A percentile compares a stretch with the other conserved stretches of the same genome.
Conservation (phyloP, 441 rosid genomes). For the Populus hybrid region DNA sequence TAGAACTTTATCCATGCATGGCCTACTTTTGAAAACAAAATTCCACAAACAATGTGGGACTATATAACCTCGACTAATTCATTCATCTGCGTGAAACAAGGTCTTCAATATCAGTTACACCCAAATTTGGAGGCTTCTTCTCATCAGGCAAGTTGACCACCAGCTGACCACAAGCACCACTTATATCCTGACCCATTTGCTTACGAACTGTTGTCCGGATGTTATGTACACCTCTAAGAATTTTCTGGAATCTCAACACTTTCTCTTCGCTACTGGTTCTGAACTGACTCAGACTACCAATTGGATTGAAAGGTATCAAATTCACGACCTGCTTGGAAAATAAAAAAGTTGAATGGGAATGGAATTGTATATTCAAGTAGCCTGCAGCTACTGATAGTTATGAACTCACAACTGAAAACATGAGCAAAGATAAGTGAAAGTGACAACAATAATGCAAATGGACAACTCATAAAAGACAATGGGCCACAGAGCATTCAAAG, state of each 20-base stretch:
- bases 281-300: slow-evolving; percentile 68
- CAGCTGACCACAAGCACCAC: slow-evolving; percentile 95
- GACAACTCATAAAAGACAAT: too few species aligned
- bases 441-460: neutral
- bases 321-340: slow-evolving; percentile 68
- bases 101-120: slow-evolving; percentile 75
- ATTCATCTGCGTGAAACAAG: slow-evolving; percentile 12
- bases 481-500: too few species aligned
- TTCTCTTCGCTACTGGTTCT: slow-evolving; percentile 51
- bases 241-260: slow-evolving; percentile 74
- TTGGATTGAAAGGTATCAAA: slow-evolving; percentile 95
- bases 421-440: neutral
- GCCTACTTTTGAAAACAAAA: neutral
- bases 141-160: slow-evolving; percentile 61
- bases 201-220: slow-evolving; percentile 87
- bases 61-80: neutral
- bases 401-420: neutral
- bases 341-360: neutral
- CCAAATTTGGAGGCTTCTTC: slow-evolving; percentile 22
- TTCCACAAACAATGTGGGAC: neutral
- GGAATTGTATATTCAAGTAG: neutral
- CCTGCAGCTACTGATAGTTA: neutral
- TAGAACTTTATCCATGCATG: neutral
- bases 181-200: slow-evolving; percentile 93
- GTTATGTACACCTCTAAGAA: slow-evolving; percentile 64